phyloP scores from a whole-genome alignment of 495 filamentous ascomycete species.

The Penicillium roqueforti region DNA sequence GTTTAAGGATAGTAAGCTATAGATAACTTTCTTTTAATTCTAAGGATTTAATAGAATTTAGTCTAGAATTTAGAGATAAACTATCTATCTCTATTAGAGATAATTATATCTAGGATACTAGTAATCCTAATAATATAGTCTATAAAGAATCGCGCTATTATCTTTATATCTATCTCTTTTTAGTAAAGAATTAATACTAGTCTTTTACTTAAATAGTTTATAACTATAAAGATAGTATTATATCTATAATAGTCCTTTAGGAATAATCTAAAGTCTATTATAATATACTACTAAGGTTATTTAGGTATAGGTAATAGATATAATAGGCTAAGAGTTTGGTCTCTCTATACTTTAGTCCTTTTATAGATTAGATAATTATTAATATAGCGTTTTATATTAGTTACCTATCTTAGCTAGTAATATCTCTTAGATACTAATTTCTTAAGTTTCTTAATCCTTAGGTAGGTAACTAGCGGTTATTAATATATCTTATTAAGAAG shows the following conservation, averaged over 20 bases:
- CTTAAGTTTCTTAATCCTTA: constrained; percentile 1
- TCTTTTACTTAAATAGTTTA: not conserved
- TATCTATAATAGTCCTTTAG: not conserved
- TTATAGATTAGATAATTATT: not conserved
- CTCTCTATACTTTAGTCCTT: not conserved
- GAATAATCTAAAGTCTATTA: not conserved
- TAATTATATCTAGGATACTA: too few relatives aligned
- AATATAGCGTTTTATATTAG: not conserved
- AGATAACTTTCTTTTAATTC: too few relatives aligned
- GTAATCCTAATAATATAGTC: too few relatives aligned
- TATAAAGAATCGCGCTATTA: too few relatives aligned
- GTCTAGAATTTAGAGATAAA: too few relatives aligned
- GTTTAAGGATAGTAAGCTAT: too few relatives aligned
- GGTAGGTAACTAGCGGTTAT: constrained; percentile 3
- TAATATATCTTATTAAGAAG: constrained; percentile 12
- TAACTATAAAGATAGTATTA: not conserved
- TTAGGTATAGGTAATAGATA: not conserved
- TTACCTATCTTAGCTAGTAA: not conserved
- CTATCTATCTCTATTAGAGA: too few relatives aligned
- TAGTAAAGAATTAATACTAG: not conserved
- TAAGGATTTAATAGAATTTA: too few relatives aligned
- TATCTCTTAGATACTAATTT: not conserved
- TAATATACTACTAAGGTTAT: not conserved
- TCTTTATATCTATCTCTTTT: too few relatives aligned
- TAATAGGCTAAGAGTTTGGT: not conserved